These are phyloP conservation scores for Aspergillus haitiensis DNA, from an alignment of 495 filamentous ascomycete species.

Conservation along the genomic window DNA sequence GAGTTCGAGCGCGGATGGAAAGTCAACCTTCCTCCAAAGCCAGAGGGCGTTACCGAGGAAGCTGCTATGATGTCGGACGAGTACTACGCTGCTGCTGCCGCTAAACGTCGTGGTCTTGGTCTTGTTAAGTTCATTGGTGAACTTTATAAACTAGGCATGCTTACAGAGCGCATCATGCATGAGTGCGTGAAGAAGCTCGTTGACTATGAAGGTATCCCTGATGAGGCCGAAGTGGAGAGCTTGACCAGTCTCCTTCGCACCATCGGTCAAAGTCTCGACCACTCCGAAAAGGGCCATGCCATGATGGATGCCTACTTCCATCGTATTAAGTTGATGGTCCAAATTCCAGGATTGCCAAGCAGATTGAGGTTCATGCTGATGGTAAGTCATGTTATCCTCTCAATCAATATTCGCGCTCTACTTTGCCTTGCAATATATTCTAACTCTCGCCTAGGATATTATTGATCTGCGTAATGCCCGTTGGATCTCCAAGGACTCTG, in stretches of 20 bases:
- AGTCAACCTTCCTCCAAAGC: slow-evolving; percentile 76
- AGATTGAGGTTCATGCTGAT: slow-evolving; percentile 93
- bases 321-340: slow-evolving; percentile 77
- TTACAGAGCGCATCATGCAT: slow-evolving; percentile 99
- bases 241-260: slow-evolving; percentile 89
- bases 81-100: slow-evolving; percentile 93
- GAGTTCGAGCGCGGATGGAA: slow-evolving; percentile 99
- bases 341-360: slow-evolving; percentile 75
- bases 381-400: too few relatives aligned
- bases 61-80: slow-evolving; percentile 87
- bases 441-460: slow-evolving; percentile 59
- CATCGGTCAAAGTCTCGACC: slow-evolving; percentile 82
- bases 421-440: neutral
- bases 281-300: slow-evolving; percentile 71
- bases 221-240: slow-evolving; percentile 94
- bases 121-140: slow-evolving; percentile 99
- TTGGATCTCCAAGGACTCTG: slow-evolving; percentile 81
- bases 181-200: slow-evolving; percentile 96
- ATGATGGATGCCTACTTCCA: slow-evolving; percentile 95
- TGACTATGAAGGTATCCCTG: slow-evolving; percentile 89
- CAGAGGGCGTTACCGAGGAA: slow-evolving; percentile 74
- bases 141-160: slow-evolving; percentile 96
- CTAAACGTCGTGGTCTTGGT: slow-evolving; percentile 95
- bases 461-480: slow-evolving; percentile 71
- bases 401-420: neutral